Base-by-base conservation (phyloP, 768 basidiomycete genomes). In the Ephemerocybe angulata region DNA sequence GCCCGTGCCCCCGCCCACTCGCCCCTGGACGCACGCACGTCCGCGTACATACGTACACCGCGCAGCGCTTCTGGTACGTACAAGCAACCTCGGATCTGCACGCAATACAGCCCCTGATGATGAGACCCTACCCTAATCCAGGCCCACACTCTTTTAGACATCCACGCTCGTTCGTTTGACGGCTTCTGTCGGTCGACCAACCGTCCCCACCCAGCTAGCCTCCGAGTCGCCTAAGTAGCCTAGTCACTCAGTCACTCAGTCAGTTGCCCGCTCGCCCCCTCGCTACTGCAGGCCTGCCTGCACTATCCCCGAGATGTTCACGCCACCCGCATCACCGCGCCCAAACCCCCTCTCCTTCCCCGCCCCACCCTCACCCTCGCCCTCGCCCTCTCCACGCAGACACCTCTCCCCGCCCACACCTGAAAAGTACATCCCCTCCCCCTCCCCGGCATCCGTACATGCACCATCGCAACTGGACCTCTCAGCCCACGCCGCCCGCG, bases 271-370 rank as follows among this genome's bases (percentile, higher is more conserved):
- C 38, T 47, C 29, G 4, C 31, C 28, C 42, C 38, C 38, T 7
- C 38, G 7, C 38, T 19, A 41, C 7, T 19, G 38, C 38, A 17
- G 21, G 38, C 21, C 38, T 19, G 5, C 21, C 15, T 7, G 7
- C 38, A 19, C 15, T 7, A 41, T 21, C 22, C 46, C 47, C 31
- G 55, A 29, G 59, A 72, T 72, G 71, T 70, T 72, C 57, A 70
- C 69, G 40, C 69, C 71, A 10, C 70, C 71, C 15, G 64, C 71
- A 28, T 72, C 71, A 51, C 71, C 71, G 27, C 59, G 52, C n/a
- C 66, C 65, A 11, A 50, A 17, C 52, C 57, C 37, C 51, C 29
- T 6, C 31, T 11, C 21, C n/a, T 25, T 28, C 27, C 21, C 38
- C 29, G 37, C 13, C 10, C 30, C 29, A 10, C 48, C 31, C 5